Evolutionary conservation across 2,329 filamentous ascomycete species (phyloP).

Genomic region (Mycosphaerella sp.): DNA sequence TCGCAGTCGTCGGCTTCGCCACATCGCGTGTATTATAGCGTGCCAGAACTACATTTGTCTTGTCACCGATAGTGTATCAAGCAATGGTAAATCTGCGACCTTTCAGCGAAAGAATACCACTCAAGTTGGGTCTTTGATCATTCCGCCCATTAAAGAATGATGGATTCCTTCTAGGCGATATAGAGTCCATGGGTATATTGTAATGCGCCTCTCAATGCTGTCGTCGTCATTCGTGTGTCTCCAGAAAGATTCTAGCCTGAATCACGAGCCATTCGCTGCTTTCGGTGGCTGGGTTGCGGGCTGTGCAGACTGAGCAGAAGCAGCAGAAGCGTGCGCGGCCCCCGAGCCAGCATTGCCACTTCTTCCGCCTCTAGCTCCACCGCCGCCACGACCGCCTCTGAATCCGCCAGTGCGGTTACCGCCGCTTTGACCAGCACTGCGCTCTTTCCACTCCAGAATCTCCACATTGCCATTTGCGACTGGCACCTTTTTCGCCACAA

Average conservation of each 20-base stretch:
- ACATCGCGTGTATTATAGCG: no score
- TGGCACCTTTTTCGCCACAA: constrained; percentile 71
- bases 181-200: background rate
- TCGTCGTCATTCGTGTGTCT: background rate
- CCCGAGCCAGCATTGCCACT: constrained; percentile 10
- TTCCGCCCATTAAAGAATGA: background rate
- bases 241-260: background rate
- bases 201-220: background rate
- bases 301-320: background rate
- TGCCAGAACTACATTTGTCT: no score
- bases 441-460: constrained; percentile 72
- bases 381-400: constrained; percentile 16
- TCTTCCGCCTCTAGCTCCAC: constrained; percentile 16
- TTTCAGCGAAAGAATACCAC: no score
- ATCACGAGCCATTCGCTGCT: background rate
- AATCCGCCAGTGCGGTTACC: constrained; percentile 15
- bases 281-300: constrained; percentile 1
- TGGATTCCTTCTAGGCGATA: background rate
- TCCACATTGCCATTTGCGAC: constrained; percentile 83
- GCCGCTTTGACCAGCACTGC: constrained; percentile 14
- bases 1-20: no score
- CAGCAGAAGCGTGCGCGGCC: constrained; percentile 1
- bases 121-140: background rate
- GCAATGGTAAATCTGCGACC: no score
- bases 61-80: no score